Base-by-base conservation (phyloP, 441 rosid species). In the Breynia disticha region DNA sequence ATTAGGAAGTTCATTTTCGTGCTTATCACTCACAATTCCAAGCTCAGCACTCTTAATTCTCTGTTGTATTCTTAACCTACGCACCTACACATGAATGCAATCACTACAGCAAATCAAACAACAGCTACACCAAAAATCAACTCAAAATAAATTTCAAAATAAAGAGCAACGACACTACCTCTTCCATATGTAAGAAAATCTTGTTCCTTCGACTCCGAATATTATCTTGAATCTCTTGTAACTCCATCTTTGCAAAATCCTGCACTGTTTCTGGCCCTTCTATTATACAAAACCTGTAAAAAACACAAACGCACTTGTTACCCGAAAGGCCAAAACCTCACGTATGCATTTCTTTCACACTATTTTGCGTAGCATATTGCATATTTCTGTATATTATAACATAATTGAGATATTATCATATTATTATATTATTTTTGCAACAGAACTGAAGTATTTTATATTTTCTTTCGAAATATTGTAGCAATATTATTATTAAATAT, bases 191-290 rank as follows among this genome's bases (percentile, higher is more conserved):
- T 72, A 87, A 72, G 75, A 91, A 86, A 65, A 87, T 91, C 69
- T 91, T 91, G 76, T 91, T 91, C 12, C 98, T 73, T n/a, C 98
- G 78, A 73, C 94, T 91, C 42, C 89, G 70, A 73, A 91, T 83
- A 62, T 91, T 91, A 57, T 91, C 98, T 56, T 83, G 90, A 74
- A 91, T 86, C 79, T 91, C 98, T 72, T 66, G 87, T 24, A 82
- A 64, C 62, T 87, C 89, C 98, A 91, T 91, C 64, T 82, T 74
- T 15, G 84, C 89, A 64, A 91, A 91, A 74, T 85, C 96, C 60
- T 83, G 84, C 46, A 87, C 95, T 43, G 96, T 86, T 67, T 86
- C 96, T 21, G 98, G 98, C 16, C 98, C 98, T 81, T 91, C 98
- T 65, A 91, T 91, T 48, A 91, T 91, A 67, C 98, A 91, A 75